Percentiles rank a stretch among this genome's conserved stretches.
Evolutionary conservation across 2,329 filamentous ascomycete genomes (phyloP).

Genomic region (Diatrype stigma): DNA sequence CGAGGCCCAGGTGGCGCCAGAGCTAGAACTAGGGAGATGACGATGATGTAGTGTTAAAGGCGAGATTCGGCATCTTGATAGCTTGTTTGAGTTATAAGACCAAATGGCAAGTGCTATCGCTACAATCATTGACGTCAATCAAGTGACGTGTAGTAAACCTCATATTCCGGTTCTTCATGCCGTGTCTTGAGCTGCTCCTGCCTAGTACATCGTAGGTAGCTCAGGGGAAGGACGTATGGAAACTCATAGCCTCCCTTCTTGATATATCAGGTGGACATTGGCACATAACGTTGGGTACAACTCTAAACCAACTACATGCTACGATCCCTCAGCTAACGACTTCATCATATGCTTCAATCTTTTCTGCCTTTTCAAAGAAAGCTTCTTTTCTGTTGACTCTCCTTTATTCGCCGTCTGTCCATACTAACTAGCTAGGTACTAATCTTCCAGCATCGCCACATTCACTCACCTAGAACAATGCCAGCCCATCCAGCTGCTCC

Average conservation of each 20-base stretch:
- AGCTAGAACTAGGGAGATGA: neutral
- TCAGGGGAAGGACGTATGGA: neutral
- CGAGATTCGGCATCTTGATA: neutral
- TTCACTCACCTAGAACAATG: conserved; percentile 3
- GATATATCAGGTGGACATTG: neutral
- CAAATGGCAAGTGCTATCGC: neutral
- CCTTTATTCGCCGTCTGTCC: neutral
- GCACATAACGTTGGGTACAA: neutral
- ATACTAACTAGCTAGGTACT: neutral
- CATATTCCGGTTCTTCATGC: neutral
- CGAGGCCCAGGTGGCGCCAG: neutral
- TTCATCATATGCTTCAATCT: neutral
- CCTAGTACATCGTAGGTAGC: no score
- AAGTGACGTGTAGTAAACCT: no score
- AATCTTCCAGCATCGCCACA: neutral
- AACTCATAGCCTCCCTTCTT: neutral
- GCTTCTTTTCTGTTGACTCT: neutral
- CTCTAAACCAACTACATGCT: neutral
- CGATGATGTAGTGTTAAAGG: neutral
- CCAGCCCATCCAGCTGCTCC: neutral
- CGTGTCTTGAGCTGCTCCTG: neutral
- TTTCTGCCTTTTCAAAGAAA: neutral
- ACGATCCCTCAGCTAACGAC: neutral
- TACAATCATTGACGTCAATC: neutral
- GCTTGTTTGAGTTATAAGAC: no score